Base-by-base conservation (phyloP, 2,329 filamentous ascomycete genomes). In the Neospermospora avenae region DNA sequence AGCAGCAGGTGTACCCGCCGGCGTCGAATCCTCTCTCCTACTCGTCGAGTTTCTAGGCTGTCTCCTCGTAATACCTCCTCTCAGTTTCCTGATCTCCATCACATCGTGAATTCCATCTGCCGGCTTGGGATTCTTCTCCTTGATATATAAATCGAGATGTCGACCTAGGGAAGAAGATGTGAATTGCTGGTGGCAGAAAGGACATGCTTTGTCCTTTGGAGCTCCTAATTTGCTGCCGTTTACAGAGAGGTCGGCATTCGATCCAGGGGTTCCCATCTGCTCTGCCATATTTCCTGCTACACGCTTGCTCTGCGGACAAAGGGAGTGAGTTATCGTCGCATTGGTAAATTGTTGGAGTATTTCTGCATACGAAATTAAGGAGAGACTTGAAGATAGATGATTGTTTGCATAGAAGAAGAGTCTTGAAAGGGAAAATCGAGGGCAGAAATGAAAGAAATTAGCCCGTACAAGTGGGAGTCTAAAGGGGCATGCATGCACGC, bases 71-170 rank as follows among this genome's bases (percentile, higher is more conserved):
- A 98, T 96, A 63, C 85, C 84, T 46, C 91, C 90, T 56, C 93
- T 85, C 70, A 96, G 78, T 74, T 89, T 90, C 67, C 84, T 84
- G 70, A 98, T 98, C 74, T 91, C 90, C 7, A 93, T 90, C 60
- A 97, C 90, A 77, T 96, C 82, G 75, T 98, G 93, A 48, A 96
- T 77, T 53, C 93, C 93, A 76, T 98, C 93, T 6, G 89, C 78
- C 1, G 87, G 82, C 75, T 93, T 95, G 1, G 93, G 91, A 74
- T 97, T 97, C 77, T 92, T 96, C 61, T 92, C 88, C 72, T 92
- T 93, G 70, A 97, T 93, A 74, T 96, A 97, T 41, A 96, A 84
- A 74, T 98, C 93, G 67, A 97, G 86, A 76, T 98, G 93, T 48
- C 93, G 88, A 53, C 93, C 93, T 56, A 98, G 84, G 2, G 91